Evolutionary conservation across 169 alveolate genomes (phyloP).

Genomic region (Blepharisma undulans): DNA sequence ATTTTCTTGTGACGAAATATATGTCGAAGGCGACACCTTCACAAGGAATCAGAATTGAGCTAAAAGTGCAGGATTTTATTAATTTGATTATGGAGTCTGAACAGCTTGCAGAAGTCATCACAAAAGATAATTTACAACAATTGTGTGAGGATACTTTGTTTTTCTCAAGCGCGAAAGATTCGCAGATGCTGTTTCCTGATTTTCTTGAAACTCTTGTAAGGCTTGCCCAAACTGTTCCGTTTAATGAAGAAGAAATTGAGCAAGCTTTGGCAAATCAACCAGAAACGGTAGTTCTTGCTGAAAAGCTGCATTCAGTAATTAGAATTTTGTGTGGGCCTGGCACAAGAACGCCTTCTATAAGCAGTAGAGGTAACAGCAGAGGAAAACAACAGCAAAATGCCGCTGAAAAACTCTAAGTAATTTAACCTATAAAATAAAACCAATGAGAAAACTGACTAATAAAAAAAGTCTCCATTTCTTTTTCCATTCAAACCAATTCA

Average conservation of each 20-base stretch:
- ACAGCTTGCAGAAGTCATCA: constrained; percentile 12
- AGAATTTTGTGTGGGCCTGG: constrained; percentile 21
- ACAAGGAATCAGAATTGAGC: neutral
- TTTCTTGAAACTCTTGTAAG: constrained; percentile 32
- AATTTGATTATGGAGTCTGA: neutral
- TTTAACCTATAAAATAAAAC: neutral
- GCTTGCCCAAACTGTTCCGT: constrained; percentile 36
- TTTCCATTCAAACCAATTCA: neutral
- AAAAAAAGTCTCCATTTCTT: neutral
- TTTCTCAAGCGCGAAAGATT: neutral
- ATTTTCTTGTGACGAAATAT: neutral
- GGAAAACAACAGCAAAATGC: neutral
- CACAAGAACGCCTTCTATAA: neutral
- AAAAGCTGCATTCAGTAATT: constrained; percentile 24
- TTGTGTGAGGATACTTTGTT: constrained; percentile 35
- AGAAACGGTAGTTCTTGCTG: constrained; percentile 32
- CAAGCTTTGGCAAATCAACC: constrained; percentile 11
- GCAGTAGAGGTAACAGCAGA: neutral
- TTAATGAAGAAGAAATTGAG: constrained; percentile 37
- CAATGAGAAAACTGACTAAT: neutral
- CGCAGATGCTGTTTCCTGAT: constrained; percentile 13
- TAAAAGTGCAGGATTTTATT: neutral
- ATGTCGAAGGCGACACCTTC: neutral
- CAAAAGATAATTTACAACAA: neutral
- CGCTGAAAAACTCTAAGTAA: neutral